Base-by-base conservation (phyloP, 2,329 filamentous ascomycete genomes). In the Elsinoe ampelina region DNA sequence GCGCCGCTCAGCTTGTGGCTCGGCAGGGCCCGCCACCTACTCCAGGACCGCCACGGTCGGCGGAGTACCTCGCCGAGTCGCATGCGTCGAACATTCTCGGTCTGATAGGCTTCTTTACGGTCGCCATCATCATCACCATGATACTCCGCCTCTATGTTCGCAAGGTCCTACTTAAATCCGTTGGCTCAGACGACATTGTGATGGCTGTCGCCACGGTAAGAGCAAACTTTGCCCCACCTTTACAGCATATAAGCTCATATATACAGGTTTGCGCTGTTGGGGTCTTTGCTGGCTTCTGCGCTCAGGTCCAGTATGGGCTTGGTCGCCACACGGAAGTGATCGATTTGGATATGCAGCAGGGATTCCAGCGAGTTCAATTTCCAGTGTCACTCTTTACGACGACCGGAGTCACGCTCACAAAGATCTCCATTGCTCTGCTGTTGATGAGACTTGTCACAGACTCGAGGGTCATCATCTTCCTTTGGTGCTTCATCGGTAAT, bases 51-150 rank as follows among this genome's bases (percentile, higher is more conserved):
- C 43, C 43, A 32, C 10, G 43, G 32, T 48, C 43, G 11, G 43
- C 43, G 8, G 43, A 48, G 22, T 48, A 48, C n/a, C 43, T 48
- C 32, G 43, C 43, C 2, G 43, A 48, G 43, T n/a, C 8, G 12
- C 43, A 34, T 48, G 22, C 43, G 32, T 48, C 43, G 12, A 48
- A 48, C 26, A 48, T 48, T 7, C 43, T 48, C 4, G 43, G 12
- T 17, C 22, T 48, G 30, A n/a, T 34, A 19, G 43, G 43, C 43
- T 48, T 48, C 43, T 48, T 48, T 22, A 48, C 43, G n/a, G 43
- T 19, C 10, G 22, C 26, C 11, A 22, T 48, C 8, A 12, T 48
- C n/a, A 17, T 48, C 22, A 48, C 43, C n/a, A 48, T 48, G 43
- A 19, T 17, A 32, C 30, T 48, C 10, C 43, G 43, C 11, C 43